Percentiles rank a stretch among this genome's conserved stretches.
phyloP scores from a whole-genome alignment of 2,329 filamentous ascomycete genomes.

The Westerdykella aurantiaca region DNA sequence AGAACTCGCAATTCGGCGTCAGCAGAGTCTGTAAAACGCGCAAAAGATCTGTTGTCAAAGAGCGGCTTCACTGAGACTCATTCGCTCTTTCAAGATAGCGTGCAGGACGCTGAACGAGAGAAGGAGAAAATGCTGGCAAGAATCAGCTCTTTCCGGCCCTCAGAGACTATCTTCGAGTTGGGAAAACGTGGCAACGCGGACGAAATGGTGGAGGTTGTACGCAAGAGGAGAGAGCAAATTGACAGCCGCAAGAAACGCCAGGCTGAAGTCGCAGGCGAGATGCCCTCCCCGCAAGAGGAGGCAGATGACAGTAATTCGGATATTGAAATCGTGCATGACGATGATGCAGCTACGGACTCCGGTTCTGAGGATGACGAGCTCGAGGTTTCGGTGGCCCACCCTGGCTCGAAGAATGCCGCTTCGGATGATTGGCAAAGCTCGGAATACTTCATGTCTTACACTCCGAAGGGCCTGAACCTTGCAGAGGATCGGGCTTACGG shows the following conservation, averaged over 20 bases:
- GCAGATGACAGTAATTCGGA: constrained; percentile 17
- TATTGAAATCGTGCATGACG: constrained; percentile 30
- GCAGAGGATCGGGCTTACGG: constrained; percentile 91
- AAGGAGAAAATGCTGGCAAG: constrained; percentile 81
- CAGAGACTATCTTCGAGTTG: constrained; percentile 96
- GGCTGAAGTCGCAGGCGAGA: constrained; percentile 25
- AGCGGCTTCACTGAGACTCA: constrained; percentile 70
- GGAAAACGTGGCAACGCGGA: constrained; percentile 59
- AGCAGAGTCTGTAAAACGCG: constrained; percentile 79
- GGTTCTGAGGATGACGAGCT: constrained; percentile 50
- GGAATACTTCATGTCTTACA: constrained; percentile 96
- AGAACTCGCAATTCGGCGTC: constrained; percentile 87
- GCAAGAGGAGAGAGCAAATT: constrained; percentile 63
- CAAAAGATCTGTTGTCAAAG: constrained; percentile 68
- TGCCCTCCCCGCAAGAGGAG: constrained; percentile 3
- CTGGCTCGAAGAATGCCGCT: constrained; percentile 25
- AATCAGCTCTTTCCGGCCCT: constrained; percentile 81
- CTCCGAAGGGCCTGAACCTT: constrained; percentile 69
- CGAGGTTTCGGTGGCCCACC: constrained; percentile 46
- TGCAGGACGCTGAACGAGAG: constrained; percentile 60
- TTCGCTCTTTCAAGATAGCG: constrained; percentile 60
- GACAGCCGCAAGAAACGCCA: constrained; percentile 50
- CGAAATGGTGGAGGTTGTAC: constrained; percentile 71
- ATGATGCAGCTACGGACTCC: constrained; percentile 32
- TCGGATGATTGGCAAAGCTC: constrained; percentile 61